Evolutionary conservation across 2,329 filamentous ascomycete genomes (phyloP).

Genomic region (Paecilomyces sp.): DNA sequence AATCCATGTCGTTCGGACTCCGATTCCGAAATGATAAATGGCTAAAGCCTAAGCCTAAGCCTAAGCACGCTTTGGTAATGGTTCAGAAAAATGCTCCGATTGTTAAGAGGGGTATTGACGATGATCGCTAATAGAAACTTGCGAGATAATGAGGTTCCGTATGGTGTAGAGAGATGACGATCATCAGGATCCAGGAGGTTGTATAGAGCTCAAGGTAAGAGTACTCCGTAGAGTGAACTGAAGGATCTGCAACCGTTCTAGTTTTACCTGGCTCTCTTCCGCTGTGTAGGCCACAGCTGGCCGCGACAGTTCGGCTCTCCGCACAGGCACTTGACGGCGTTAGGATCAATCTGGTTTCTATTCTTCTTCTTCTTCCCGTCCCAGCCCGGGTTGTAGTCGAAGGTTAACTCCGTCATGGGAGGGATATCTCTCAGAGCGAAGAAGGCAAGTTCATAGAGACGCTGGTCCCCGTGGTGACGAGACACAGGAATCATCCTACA

Average conservation of each 20-base stretch:
- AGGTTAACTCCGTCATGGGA: conserved; percentile 37
- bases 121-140: too few relatives aligned
- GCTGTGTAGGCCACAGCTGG: conserved; percentile 35
- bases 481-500: conserved; percentile 38
- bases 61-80: too few relatives aligned
- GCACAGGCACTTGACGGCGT: conserved; percentile 36
- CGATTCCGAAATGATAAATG: too few relatives aligned
- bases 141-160: too few relatives aligned
- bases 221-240: background rate
- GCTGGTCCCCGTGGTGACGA: conserved; percentile 30
- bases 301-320: conserved; percentile 37
- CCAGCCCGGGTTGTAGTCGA: conserved; percentile 38
- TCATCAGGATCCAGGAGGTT: too few relatives aligned
- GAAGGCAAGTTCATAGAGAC: conserved; percentile 41
- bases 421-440: conserved; percentile 38
- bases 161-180: too few relatives aligned
- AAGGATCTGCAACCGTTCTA: background rate
- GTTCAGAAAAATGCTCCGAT: too few relatives aligned
- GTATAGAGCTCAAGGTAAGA: background rate
- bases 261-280: conserved; percentile 20
- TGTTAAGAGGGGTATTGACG: too few relatives aligned
- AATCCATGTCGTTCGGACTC: too few relatives aligned
- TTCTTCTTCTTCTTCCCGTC: conserved; percentile 8
- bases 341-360: conserved; percentile 20
- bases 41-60: too few relatives aligned